These are phyloP conservation scores for Haplosporangium sp. DNA, from an alignment of 371 early-diverging fungal species.

Conservation along the genomic window DNA sequence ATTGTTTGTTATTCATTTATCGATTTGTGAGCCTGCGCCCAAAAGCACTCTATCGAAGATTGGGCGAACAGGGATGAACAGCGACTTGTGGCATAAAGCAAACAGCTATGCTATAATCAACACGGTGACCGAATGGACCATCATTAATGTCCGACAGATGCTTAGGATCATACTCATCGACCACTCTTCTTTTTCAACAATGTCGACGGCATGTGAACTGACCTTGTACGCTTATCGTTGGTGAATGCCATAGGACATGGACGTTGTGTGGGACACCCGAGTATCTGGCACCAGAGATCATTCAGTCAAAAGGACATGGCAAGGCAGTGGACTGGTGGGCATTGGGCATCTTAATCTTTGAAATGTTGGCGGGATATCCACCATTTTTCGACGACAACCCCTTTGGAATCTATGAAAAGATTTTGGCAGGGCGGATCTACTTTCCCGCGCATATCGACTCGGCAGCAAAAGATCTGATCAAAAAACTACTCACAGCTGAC, in stretches of 20 bases:
- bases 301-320: slow-evolving; percentile 96
- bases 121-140: no score
- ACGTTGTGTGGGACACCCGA: slow-evolving; percentile 98
- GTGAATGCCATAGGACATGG: slow-evolving; percentile 77
- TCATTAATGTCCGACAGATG: no score
- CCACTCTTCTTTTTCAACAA: background rate
- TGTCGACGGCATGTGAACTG: no score
- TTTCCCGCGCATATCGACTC: slow-evolving; percentile 95
- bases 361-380: slow-evolving; percentile 94
- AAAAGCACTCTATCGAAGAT: no score
- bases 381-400: slow-evolving; percentile 98
- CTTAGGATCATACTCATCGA: no score
- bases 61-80: no score
- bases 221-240: slow-evolving; percentile 5
- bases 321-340: slow-evolving; percentile 99
- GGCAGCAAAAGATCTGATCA: slow-evolving; percentile 92
- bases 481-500: slow-evolving; percentile 90
- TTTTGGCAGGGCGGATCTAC: slow-evolving; percentile 86
- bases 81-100: no score
- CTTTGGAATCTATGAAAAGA: slow-evolving; percentile 93
- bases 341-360: slow-evolving; percentile 96
- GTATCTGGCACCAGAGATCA: slow-evolving; percentile 98
- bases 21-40: no score
- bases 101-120: no score
- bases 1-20: no score